Evolutionary conservation across 352 stramenopile species (phyloP).

Genomic region (Globisporangium megalacanthum): DNA sequence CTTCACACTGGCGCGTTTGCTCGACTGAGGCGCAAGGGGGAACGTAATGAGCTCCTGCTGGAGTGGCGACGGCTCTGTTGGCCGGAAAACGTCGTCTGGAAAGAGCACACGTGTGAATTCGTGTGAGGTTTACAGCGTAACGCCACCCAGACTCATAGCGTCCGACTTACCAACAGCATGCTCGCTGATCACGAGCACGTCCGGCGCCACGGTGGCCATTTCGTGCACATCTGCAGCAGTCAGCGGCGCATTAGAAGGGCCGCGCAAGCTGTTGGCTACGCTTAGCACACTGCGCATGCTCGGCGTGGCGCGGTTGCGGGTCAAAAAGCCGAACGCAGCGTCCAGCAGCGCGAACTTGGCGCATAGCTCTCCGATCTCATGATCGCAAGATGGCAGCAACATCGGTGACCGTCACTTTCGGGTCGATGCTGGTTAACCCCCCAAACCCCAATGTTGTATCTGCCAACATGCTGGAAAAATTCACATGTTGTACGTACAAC

Average conservation of each 20-base stretch:
- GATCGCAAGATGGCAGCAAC: neutral
- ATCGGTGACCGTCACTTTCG: too few relatives aligned
- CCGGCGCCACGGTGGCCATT: conserved; percentile 41
- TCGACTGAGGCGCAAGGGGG: conserved; percentile 46
- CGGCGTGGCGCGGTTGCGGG: conserved; percentile 31
- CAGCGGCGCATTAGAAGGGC: conserved; percentile 14
- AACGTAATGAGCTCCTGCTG: conserved; percentile 52
- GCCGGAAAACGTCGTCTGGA: conserved; percentile 38
- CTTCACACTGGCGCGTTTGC: conserved; percentile 47
- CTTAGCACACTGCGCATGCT: conserved; percentile 51
- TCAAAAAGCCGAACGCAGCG: conserved; percentile 61
- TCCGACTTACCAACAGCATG: neutral
- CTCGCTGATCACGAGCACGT: conserved; percentile 34
- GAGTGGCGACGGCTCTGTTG: conserved; percentile 17
- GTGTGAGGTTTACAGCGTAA: neutral
- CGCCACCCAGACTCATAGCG: neutral
- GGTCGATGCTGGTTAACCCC: too few relatives aligned
- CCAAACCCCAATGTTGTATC: too few relatives aligned
- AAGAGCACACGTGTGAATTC: neutral
- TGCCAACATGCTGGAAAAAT: too few relatives aligned
- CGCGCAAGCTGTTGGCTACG: conserved; percentile 58
- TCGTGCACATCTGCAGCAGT: conserved; percentile 28
- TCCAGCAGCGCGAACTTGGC: conserved; percentile 64
- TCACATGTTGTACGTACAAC: too few relatives aligned
- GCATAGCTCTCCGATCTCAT: conserved; percentile 7